phyloP scores from a whole-genome alignment of 257 asterid species.

The Capsicum rhomboideum region DNA sequence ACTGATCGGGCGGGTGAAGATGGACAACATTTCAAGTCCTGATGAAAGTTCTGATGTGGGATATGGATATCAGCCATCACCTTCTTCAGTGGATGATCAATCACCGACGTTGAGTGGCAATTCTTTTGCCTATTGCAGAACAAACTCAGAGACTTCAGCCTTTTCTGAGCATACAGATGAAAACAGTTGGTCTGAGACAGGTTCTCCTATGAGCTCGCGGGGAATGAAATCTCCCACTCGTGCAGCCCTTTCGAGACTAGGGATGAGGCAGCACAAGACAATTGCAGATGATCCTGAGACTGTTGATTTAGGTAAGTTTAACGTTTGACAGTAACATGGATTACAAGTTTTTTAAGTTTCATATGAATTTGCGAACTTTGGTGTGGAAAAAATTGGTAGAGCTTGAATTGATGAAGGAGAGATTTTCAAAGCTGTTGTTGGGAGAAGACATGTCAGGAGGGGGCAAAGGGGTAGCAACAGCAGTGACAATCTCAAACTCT shows the following conservation, averaged over 20 bases:
- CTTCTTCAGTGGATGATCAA: slow-evolving; percentile 45
- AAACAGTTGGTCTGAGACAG: slow-evolving; percentile 37
- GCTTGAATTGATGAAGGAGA: slow-evolving; percentile 87
- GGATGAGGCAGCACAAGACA: slow-evolving; percentile 51
- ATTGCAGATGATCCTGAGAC: slow-evolving; percentile 34
- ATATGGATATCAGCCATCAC: slow-evolving; percentile 40
- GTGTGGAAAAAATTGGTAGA: slow-evolving; percentile 31
- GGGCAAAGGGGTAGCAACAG: slow-evolving; percentile 79
- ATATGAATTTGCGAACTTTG: not conserved
- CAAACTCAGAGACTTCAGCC: slow-evolving; percentile 58
- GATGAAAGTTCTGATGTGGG: slow-evolving; percentile 45
- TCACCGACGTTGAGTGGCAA: slow-evolving; percentile 37
- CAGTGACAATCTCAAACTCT: slow-evolving; percentile 78
- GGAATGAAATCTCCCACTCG: slow-evolving; percentile 71
- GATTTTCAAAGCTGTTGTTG: slow-evolving; percentile 66
- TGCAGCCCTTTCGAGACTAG: slow-evolving; percentile 50
- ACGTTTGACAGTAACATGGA: not conserved
- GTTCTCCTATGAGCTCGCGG: slow-evolving; percentile 53
- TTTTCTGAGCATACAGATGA: slow-evolving; percentile 61
- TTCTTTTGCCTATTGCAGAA: slow-evolving; percentile 60
- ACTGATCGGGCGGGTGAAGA: slow-evolving; percentile 2
- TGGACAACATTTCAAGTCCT: slow-evolving; percentile 34
- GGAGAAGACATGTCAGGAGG: slow-evolving; percentile 98
- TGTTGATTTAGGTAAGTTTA: slow-evolving; percentile 47
- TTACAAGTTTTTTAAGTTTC: not conserved